Percentiles rank a stretch among this genome's conserved stretches.
Evolutionary conservation across 345 rosid species (phyloP).

Genomic region (Pseudoturritis turrita): DNA sequence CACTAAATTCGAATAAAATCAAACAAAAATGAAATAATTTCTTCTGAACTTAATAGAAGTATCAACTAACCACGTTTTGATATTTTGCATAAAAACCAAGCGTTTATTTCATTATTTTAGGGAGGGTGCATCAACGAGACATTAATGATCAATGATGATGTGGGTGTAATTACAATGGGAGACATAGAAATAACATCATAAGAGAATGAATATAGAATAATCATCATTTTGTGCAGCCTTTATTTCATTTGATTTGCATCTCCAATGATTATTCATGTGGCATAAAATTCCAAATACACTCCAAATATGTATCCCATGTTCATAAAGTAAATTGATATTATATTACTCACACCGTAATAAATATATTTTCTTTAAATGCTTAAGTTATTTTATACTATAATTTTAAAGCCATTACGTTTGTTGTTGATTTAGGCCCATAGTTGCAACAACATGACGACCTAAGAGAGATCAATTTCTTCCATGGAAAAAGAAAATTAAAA

Average conservation of each 20-base stretch:
- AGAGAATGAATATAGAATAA: background rate
- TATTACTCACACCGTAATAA: background rate
- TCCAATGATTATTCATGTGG: conserved; percentile 16
- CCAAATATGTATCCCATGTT: background rate
- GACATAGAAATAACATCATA: conserved; percentile 1
- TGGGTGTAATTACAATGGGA: conserved; percentile 12
- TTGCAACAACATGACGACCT: background rate
- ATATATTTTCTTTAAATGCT: background rate
- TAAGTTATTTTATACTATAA: background rate
- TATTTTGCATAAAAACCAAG: background rate
- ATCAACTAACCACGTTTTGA: background rate
- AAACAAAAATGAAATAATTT: background rate
- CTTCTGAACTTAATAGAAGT: background rate
- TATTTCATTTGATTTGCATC: conserved; percentile 6
- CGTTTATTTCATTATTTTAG: background rate
- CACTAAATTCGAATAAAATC: background rate
- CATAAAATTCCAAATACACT: conserved; percentile 6
- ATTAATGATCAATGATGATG: conserved; percentile 18
- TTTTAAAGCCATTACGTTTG: background rate
- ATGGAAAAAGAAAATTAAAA: background rate
- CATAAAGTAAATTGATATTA: background rate
- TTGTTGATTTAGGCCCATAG: background rate
- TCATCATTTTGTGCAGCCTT: conserved; percentile 4
- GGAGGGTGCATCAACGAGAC: conserved; percentile 8
- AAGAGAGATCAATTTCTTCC: background rate